Conservation (phyloP, 2,329 filamentous ascomycete species). For the Aureobasidium pullulans region DNA sequence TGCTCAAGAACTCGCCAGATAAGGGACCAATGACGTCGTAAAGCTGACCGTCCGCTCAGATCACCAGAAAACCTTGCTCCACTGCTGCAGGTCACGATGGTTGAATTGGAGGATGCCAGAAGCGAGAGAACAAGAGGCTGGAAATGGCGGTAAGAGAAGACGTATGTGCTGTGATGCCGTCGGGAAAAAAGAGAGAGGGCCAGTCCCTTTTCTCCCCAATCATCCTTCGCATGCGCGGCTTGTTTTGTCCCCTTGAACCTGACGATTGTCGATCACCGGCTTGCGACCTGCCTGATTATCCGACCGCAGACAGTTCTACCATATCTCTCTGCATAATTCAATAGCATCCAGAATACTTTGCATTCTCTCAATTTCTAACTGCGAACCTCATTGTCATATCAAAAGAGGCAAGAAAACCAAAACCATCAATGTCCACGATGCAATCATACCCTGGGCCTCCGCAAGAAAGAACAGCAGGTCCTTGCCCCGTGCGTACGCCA, state of each 20-base stretch:
- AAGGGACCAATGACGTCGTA: slow-evolving; percentile 9
- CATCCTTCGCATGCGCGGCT: slow-evolving; percentile 11
- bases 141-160: background rate
- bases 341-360: no score
- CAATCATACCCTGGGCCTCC: background rate
- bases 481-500: background rate
- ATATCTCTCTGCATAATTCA: background rate
- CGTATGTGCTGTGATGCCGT: background rate
- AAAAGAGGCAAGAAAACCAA: background rate
- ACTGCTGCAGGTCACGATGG: slow-evolving; percentile 1
- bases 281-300: background rate
- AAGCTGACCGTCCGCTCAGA: background rate
- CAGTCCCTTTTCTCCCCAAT: background rate
- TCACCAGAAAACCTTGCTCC: slow-evolving; percentile 1
- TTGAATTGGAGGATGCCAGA: background rate
- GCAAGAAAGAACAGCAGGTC: background rate
- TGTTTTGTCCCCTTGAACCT: slow-evolving; percentile 4
- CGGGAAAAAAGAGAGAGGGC: background rate
- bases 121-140: background rate
- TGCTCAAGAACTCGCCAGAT: background rate
- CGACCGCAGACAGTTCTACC: background rate
- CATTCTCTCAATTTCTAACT: no score
- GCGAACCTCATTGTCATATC: no score
- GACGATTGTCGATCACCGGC: background rate
- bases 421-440: background rate